A percentile compares a stretch with the other conserved stretches of the same genome.
Evolutionary conservation across 164 flowering plant species (phyloP).

Genomic region (Litsea cubeba): DNA sequence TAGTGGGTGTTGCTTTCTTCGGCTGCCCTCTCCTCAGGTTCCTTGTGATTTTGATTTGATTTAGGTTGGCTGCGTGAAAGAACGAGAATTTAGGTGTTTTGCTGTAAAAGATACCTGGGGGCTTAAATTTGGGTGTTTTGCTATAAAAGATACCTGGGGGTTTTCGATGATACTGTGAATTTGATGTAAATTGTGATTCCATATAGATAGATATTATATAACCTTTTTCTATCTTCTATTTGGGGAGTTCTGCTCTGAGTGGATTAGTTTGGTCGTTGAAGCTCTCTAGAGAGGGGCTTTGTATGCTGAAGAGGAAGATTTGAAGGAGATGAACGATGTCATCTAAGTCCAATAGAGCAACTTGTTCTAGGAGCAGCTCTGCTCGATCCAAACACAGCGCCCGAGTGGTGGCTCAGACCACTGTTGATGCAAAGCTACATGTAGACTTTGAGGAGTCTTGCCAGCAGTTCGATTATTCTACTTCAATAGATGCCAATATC

Average conservation of each 20-base stretch:
- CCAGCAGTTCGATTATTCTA: conserved; percentile 46
- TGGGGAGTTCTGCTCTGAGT: not conserved
- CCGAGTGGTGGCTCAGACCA: conserved; percentile 50
- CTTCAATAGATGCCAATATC: conserved; percentile 41
- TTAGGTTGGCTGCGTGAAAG: not conserved
- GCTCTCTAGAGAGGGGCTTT: not conserved
- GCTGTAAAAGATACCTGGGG: not conserved
- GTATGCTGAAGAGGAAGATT: conserved; percentile 3
- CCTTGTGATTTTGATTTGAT: not conserved
- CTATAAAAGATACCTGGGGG: not conserved
- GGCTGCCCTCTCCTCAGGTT: not conserved
- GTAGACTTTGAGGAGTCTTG: conserved; percentile 49
- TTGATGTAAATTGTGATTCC: not conserved
- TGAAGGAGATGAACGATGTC: conserved; percentile 36
- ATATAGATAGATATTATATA: not conserved
- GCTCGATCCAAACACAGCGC: conserved; percentile 45
- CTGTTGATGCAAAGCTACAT: conserved; percentile 65
- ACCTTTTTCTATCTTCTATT: not conserved
- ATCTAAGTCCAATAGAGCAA: conserved; percentile 42
- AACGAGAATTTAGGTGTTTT: not conserved
- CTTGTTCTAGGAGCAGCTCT: conserved; percentile 50
- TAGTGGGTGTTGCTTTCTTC: conserved; percentile 1
- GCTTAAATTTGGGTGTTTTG: not conserved
- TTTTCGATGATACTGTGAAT: not conserved
- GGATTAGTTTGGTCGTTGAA: not conserved